Evolutionary conservation across 2,329 filamentous ascomycete species (phyloP).

Genomic region (Fusarium concolor): DNA sequence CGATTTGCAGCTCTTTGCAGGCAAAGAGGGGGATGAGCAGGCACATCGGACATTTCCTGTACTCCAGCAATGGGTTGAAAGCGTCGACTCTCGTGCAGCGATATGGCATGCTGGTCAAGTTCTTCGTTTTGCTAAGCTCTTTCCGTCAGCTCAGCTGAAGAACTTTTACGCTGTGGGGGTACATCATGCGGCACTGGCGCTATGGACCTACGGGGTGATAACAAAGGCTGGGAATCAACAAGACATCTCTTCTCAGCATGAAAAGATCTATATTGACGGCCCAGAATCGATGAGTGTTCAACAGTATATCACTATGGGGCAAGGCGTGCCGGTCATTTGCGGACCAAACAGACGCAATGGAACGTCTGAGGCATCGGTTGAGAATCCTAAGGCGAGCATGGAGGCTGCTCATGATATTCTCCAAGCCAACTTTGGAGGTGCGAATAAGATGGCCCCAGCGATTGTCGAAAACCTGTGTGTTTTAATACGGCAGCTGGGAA

Average conservation of each 20-base stretch:
- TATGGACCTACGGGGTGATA: slow-evolving; percentile 77
- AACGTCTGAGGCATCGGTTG: slow-evolving; percentile 57
- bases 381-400: slow-evolving; percentile 70
- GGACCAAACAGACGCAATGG: slow-evolving; percentile 47
- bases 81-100: slow-evolving; percentile 66
- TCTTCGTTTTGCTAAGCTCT: slow-evolving; percentile 67
- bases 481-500: slow-evolving; percentile 70
- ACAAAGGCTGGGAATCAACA: slow-evolving; percentile 55
- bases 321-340: slow-evolving; percentile 64
- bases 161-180: slow-evolving; percentile 76
- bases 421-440: slow-evolving; percentile 61
- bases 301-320: slow-evolving; percentile 67
- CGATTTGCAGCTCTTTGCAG: slow-evolving; percentile 75
- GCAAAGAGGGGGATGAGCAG: slow-evolving; percentile 74
- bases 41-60: slow-evolving; percentile 69
- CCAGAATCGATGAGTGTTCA: slow-evolving; percentile 64
- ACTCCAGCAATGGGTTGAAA: slow-evolving; percentile 69
- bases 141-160: slow-evolving; percentile 65
- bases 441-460: slow-evolving; percentile 62
- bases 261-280: slow-evolving; percentile 67
- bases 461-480: slow-evolving; percentile 76
- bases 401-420: slow-evolving; percentile 68
- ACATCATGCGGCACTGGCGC: slow-evolving; percentile 74
- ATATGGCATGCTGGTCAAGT: slow-evolving; percentile 77
- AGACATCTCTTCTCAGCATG: slow-evolving; percentile 50